Evolutionary conservation across 2,329 filamentous ascomycete species (phyloP), one percentile per base, ranked within the genome.

Genomic region (Sclerotinia minor): DNA sequence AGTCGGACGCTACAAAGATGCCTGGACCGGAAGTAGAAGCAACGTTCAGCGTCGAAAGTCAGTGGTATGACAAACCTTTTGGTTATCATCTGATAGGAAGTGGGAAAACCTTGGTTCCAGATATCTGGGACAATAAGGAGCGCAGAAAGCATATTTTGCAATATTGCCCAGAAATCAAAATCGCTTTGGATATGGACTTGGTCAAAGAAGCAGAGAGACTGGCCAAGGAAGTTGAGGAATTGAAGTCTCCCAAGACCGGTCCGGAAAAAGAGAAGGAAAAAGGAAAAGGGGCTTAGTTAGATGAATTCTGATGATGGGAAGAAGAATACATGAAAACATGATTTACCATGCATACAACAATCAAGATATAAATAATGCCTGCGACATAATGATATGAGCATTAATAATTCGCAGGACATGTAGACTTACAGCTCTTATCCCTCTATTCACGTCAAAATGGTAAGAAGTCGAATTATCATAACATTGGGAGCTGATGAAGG

Each of bases 131-230:
- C 29, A 78, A 77, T 7, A 79, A 79, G 0, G 76, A 78, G 66
- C 69, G 78, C 71, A 78, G 84, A 38, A 77, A 79, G 66, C 80
- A 83, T 68, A 81, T 85, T 52, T 84, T 81, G 79, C 78, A 81
- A 41, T 85, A 85, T 75, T 85, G 84, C 68, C 84, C 84, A 3
- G 84, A 86, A 73, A 78, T 86, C 38, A 85, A 85, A 78, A 83
- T 85, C 78, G 83, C 81, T 41, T 74, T 85, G 54, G 76, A 77
- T 54, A 85, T 85, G 83, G 82, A 85, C 68, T 21, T 67, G 55
- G 38, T 45, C 19, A 58, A 32, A n/a, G 59, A 67, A 26, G 24
- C 26, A 35, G 53, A 41, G 41, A 67, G 41, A 44, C 21, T 67
- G 29, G 24, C 35, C 19, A 49, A 61, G 8, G 64, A 67, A 26